phyloP scores from a whole-genome alignment of 441 rosid genomes.

The Sinapis alba region DNA sequence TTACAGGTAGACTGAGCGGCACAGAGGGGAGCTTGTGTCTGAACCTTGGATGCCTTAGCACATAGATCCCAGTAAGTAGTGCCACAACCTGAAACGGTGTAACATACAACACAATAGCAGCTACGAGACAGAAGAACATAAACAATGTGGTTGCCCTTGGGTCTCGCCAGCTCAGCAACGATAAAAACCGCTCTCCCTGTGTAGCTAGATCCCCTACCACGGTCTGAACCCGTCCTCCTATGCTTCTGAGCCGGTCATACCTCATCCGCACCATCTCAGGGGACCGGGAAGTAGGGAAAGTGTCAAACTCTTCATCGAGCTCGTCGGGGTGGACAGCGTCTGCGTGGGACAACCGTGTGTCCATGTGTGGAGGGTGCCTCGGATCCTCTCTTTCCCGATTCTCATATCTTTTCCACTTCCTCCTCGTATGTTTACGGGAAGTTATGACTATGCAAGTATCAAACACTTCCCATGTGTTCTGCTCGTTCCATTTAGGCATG shows the following conservation, averaged over 20 bases:
- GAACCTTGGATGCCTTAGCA: background rate
- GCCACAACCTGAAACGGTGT: background rate
- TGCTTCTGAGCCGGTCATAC: background rate
- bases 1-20: background rate
- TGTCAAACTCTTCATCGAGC: background rate
- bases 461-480: background rate
- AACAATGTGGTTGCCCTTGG: background rate
- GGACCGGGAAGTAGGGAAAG: background rate
- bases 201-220: background rate
- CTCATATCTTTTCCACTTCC: background rate
- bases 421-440: background rate
- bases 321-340: background rate
- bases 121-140: background rate
- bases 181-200: background rate
- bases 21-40: background rate
- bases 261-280: background rate
- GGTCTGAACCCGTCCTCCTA: background rate
- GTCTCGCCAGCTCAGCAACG: background rate
- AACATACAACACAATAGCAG: background rate
- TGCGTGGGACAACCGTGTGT: background rate
- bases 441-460: background rate
- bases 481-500: background rate
- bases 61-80: background rate
- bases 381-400: background rate
- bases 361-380: background rate